Percentiles rank a stretch among this genome's conserved stretches.
Evolutionary conservation across 345 rosid species (phyloP).

Genomic region (Populus nigra): DNA sequence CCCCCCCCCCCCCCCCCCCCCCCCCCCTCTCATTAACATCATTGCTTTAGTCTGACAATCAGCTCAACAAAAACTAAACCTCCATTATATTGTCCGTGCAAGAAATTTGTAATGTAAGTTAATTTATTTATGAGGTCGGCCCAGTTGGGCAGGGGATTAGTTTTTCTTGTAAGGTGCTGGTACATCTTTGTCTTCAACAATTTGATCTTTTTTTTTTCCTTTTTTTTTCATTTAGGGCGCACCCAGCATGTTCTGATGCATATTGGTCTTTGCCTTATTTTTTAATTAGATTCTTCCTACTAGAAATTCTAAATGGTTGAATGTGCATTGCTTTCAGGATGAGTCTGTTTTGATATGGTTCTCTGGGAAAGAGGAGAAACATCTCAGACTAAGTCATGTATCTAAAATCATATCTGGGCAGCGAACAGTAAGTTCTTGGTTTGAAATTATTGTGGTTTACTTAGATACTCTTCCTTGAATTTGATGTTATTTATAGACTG

Average conservation of each 20-base stretch:
- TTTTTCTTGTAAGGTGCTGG: background rate
- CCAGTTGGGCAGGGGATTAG: background rate
- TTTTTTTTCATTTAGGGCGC: background rate
- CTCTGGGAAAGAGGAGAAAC: constrained; percentile 90
- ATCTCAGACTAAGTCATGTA: constrained; percentile 81
- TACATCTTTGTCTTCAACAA: background rate
- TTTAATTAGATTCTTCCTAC: background rate
- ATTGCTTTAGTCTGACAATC: background rate
- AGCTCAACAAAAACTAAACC: background rate
- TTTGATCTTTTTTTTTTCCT: background rate
- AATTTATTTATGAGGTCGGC: background rate
- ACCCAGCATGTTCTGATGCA: background rate
- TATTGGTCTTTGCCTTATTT: background rate
- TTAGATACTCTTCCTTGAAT: background rate
- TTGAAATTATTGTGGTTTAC: background rate
- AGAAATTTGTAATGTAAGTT: background rate
- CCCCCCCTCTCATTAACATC: background rate
- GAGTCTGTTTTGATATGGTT: constrained; percentile 96
- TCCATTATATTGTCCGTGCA: background rate
- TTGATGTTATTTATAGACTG: background rate
- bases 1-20: background rate
- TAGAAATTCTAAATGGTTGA: constrained; percentile 8
- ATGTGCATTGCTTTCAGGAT: constrained; percentile 60
- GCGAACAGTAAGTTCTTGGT: constrained; percentile 78
- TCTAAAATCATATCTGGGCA: constrained; percentile 92